Evolutionary conservation across 2,329 filamentous ascomycete genomes (phyloP).

Genomic region (Aspergillus neotritici): DNA sequence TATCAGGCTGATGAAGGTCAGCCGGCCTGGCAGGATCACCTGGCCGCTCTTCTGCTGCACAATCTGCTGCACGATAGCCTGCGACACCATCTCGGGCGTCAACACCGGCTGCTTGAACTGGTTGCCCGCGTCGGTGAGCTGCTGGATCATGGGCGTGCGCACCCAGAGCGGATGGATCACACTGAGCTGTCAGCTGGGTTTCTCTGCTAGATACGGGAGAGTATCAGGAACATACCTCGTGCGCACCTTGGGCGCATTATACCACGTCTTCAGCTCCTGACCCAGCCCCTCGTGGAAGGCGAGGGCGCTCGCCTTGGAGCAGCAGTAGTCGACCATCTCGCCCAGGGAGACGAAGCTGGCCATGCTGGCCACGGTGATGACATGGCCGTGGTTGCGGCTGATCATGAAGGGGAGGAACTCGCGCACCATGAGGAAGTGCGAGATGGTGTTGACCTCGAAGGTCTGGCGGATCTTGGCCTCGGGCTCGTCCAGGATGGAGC

Average conservation of each 20-base stretch:
- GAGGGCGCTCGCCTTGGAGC: constrained; percentile 48
- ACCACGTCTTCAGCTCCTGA: constrained; percentile 34
- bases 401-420: constrained; percentile 52
- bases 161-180: constrained; percentile 41
- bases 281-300: constrained; percentile 49
- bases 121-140: constrained; percentile 27
- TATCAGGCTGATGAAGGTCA: constrained; percentile 20
- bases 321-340: constrained; percentile 50
- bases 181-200: constrained; percentile 15
- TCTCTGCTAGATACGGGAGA: not conserved
- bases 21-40: constrained; percentile 43
- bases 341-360: constrained; percentile 46
- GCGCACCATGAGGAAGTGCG: constrained; percentile 47
- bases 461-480: constrained; percentile 43
- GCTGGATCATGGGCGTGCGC: constrained; percentile 43
- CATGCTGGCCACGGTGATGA: constrained; percentile 52
- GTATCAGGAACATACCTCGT: constrained; percentile 25
- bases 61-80: constrained; percentile 48
- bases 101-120: constrained; percentile 32
- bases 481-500: constrained; percentile 44
- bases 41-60: constrained; percentile 46
- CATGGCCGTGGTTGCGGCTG: constrained; percentile 48
- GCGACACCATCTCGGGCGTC: constrained; percentile 38
- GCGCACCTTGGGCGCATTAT: constrained; percentile 34
- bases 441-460: constrained; percentile 50